A percentile compares a stretch with the other conserved stretches of the same genome.
Evolutionary conservation across 2,329 filamentous ascomycete genomes (phyloP).

Genomic region (Trichophyton benhamiae): DNA sequence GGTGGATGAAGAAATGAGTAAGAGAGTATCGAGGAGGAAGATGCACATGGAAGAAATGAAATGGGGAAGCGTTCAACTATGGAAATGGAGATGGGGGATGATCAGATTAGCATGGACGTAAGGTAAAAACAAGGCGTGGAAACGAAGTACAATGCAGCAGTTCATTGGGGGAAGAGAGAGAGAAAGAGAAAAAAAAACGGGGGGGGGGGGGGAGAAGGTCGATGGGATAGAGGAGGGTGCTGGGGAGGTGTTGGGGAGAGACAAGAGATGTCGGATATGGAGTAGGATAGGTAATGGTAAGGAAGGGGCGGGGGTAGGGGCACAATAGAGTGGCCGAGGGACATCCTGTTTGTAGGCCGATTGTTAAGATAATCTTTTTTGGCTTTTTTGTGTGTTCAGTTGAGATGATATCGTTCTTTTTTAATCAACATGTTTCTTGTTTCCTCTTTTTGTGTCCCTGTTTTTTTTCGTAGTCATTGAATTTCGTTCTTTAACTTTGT

Average conservation of each 20-base stretch:
- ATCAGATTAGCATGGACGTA: not conserved
- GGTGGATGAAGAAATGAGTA: not conserved
- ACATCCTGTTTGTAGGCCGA: not conserved
- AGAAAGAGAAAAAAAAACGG: not conserved
- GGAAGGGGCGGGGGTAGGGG: not conserved
- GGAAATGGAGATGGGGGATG: not conserved
- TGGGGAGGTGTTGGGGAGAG: too few relatives aligned
- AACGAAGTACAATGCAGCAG: not conserved
- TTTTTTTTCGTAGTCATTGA: not conserved
- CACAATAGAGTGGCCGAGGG: not conserved
- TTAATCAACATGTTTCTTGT: not conserved
- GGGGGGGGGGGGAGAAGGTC: not conserved
- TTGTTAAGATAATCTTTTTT: not conserved
- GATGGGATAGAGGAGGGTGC: too few relatives aligned
- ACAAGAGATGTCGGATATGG: not conserved
- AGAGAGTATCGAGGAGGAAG: not conserved
- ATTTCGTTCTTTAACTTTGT: constrained; percentile 55
- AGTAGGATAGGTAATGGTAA: not conserved
- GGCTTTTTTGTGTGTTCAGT: not conserved
- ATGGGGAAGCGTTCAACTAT: not conserved
- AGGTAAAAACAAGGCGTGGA: not conserved
- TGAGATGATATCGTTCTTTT: not conserved
- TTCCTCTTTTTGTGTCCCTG: not conserved
- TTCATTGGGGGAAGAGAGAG: not conserved
- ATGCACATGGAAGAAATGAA: not conserved